Evolutionary conservation across 2,329 filamentous ascomycete species (phyloP).

Genomic region (Aureobasidium leucospermi): DNA sequence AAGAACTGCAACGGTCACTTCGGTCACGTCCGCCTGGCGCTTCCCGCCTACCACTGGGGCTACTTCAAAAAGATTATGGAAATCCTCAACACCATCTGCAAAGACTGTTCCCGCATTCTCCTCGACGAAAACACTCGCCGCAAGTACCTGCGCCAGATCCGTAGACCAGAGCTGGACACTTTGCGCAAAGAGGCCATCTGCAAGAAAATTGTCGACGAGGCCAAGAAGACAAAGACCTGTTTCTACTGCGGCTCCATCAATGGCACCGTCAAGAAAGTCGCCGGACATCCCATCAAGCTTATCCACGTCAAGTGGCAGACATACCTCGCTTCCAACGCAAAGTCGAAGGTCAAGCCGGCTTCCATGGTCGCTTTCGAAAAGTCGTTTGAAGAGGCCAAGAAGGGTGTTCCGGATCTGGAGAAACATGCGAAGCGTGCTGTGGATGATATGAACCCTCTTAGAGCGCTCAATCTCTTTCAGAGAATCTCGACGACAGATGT

Average conservation of each 20-base stretch:
- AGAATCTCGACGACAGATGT: slow-evolving; percentile 79
- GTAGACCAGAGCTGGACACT: slow-evolving; percentile 78
- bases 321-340: slow-evolving; percentile 81
- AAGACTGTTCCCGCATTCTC: slow-evolving; percentile 77
- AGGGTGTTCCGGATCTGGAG: slow-evolving; percentile 72
- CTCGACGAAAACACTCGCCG: slow-evolving; percentile 74
- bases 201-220: slow-evolving; percentile 84
- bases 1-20: slow-evolving; percentile 92
- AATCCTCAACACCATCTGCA: slow-evolving; percentile 93
- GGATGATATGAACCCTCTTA: slow-evolving; percentile 86
- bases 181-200: slow-evolving; percentile 73
- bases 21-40: slow-evolving; percentile 79
- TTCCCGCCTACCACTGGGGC: slow-evolving; percentile 92
- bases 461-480: slow-evolving; percentile 86
- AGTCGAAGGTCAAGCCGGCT: slow-evolving; percentile 72
- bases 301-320: slow-evolving; percentile 86
- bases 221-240: slow-evolving; percentile 77
- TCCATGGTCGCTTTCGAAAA: slow-evolving; percentile 80
- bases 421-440: slow-evolving; percentile 87
- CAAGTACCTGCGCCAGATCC: slow-evolving; percentile 68
- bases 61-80: slow-evolving; percentile 91
- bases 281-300: slow-evolving; percentile 76
- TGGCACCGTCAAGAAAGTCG: slow-evolving; percentile 84
- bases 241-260: slow-evolving; percentile 76
- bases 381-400: slow-evolving; percentile 74